Evolutionary conservation across 2,329 filamentous ascomycete species (phyloP), one percentile per base, ranked within the genome.

Genomic region (Purpureocillium takamizusanense): DNA sequence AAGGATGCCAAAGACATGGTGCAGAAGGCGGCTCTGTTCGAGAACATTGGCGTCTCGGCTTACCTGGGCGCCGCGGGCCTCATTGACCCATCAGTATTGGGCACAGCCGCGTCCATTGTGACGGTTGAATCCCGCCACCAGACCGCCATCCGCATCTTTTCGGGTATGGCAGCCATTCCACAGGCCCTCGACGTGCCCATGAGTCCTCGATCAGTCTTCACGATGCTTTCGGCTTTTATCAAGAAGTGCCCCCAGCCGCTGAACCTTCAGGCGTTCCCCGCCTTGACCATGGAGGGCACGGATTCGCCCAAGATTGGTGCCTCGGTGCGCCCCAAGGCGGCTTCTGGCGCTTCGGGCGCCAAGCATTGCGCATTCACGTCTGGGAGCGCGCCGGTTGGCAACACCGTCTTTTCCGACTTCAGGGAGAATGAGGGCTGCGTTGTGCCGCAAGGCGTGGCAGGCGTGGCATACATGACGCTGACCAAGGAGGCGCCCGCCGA

Each of bases 81-180:
- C 25, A 60, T 87, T 45, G n/a, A 68, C 72, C 33, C 68, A 70
- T 39, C 63, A 69, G 36, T 85, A 44, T 75, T 88, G 36, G 67
- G 71, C 43, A 75, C 77, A 15, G 83, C 83, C 3, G 83, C 71
- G 9, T 76, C 76, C 36, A 87, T 88, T 56, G 71, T 85, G 33
- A 83, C 81, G 17, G 72, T 85, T 42, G 83, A 88, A 63, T 71
- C 81, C 21, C 74, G 83, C 42, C 83, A 88, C 62, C 80, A 85
- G 61, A 80, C 79, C 44, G 79, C 83, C 59, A 76, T 87, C 60
- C 78, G 83, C 46, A 63, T 70, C 41, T 76, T 75, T 30, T 65
- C 70, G 15, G 68, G 72, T 42, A 64, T 69, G 39, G 63, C 73
- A 40, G 75, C 81, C 38, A 72, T 83, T 4, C 78, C 83, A 4